These are phyloP conservation scores for Eimeria necatrix DNA, from an alignment of 169 alveolate genomes.

Conservation along the genomic window DNA sequence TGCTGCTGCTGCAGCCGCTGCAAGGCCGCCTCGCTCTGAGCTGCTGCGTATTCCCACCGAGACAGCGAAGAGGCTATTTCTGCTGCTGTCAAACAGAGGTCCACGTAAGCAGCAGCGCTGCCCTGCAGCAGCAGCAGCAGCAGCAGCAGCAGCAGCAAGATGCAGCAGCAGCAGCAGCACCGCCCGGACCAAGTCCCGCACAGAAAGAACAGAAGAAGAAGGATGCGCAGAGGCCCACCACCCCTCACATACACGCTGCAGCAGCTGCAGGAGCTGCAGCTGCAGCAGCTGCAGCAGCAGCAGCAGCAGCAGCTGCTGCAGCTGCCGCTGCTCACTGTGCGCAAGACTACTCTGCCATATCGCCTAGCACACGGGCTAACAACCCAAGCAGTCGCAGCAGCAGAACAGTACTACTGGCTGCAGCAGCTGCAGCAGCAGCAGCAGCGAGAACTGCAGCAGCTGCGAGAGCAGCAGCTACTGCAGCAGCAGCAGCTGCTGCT, in stretches of 20 bases:
- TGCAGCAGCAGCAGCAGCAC: not conserved
- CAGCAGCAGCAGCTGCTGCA: not conserved
- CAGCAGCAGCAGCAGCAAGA: not conserved
- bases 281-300: not conserved
- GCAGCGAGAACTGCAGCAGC: too few relatives aligned
- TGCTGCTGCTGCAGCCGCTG: not conserved
- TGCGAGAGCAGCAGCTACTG: too few relatives aligned
- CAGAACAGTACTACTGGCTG: too few relatives aligned
- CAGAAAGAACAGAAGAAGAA: not conserved
- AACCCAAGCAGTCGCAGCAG: too few relatives aligned
- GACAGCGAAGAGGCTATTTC: not conserved
- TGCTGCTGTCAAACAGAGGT: slow-evolving; percentile 23
- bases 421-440: too few relatives aligned
- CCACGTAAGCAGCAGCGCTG: not conserved
- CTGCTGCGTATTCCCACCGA: slow-evolving; percentile 31
- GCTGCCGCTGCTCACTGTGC: too few relatives aligned
- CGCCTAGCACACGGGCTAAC: too few relatives aligned
- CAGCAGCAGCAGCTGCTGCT: too few relatives aligned
- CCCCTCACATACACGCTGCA: not conserved
- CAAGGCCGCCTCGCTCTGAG: not conserved
- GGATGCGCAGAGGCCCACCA: not conserved
- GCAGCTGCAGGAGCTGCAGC: not conserved
- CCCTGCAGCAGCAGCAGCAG: not conserved
- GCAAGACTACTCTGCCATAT: too few relatives aligned
- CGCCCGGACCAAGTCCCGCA: not conserved